Evolutionary conservation across 2,329 filamentous ascomycete genomes (phyloP).

Genomic region (Fusarium nurragi): DNA sequence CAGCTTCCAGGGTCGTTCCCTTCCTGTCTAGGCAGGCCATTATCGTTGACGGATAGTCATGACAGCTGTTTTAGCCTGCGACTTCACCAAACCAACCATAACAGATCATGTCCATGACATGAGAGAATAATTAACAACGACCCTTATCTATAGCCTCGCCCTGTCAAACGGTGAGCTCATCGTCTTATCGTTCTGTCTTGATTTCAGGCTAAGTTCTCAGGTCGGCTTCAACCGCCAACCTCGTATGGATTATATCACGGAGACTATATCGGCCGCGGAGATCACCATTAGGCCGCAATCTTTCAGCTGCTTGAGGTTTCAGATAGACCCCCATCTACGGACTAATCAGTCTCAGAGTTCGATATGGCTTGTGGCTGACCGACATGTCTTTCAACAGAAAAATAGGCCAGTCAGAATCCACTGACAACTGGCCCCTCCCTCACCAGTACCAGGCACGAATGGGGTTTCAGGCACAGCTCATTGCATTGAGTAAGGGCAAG

Average conservation of each 20-base stretch:
- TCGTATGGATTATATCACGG: neutral
- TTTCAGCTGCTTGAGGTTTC: slow-evolving; percentile 8
- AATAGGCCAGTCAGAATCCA: slow-evolving; percentile 18
- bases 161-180: slow-evolving; percentile 10
- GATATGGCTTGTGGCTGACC: slow-evolving; percentile 27
- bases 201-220: slow-evolving; percentile 11
- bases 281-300: slow-evolving; percentile 8
- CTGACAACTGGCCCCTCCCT: slow-evolving; percentile 32
- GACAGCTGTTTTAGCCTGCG: slow-evolving; percentile 5
- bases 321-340: slow-evolving; percentile 26
- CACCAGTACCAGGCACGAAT: slow-evolving; percentile 22
- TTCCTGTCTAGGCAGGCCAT: slow-evolving; percentile 14
- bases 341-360: slow-evolving; percentile 21
- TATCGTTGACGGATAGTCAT: slow-evolving; percentile 6
- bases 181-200: slow-evolving; percentile 1
- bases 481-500: slow-evolving; percentile 36
- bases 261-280: slow-evolving; percentile 17
- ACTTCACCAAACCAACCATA: neutral
- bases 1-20: neutral
- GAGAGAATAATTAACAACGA: slow-evolving; percentile 15
- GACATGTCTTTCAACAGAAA: slow-evolving; percentile 35
- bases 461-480: slow-evolving; percentile 34
- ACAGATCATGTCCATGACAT: slow-evolving; percentile 30
- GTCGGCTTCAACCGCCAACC: slow-evolving; percentile 16
- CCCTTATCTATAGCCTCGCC: slow-evolving; percentile 16